Evolutionary conservation across 139 green algal species (phyloP), one percentile per base, ranked within the genome.

Genomic region (Ostreobium quekettii): DNA sequence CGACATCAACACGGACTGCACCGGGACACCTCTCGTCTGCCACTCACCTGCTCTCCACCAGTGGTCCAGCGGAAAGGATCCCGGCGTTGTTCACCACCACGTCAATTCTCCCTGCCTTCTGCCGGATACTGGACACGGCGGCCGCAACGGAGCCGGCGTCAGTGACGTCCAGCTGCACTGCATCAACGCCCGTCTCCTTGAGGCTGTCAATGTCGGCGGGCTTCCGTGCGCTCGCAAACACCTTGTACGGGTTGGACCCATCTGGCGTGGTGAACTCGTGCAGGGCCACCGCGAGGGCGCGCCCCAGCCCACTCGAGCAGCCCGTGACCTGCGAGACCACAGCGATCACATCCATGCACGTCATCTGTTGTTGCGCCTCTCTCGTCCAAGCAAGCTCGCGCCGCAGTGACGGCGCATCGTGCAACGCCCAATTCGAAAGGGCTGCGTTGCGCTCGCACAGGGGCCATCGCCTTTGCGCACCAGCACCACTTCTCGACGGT

Each of bases 281-380:
- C 42, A 53, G 42, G 19, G 42, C 42, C 42, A 26, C 42, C 15
- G 15, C 11, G 15, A 53, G 19, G 15, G 42, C 42, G 11, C 42
- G 42, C 15, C 42, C 42, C 15, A 53, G 42, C 11, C 42, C 42
- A 19, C 15, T 26, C 11, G 42, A 53, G 19, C 42, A 53, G 42
- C 42, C 42, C 42, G 42, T 53, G 15, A 53, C 42, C 42, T 53
- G n/a, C n/a, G n/a, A n/a, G n/a, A n/a, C n/a, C n/a, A n/a, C n/a
- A n/a, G n/a, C n/a, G n/a, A n/a, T n/a, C n/a, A n/a, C n/a, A n/a
- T n/a, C n/a, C n/a, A n/a, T n/a, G n/a, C n/a, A n/a, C n/a, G n/a
- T n/a, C n/a, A n/a, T n/a, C n/a, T n/a, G n/a, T n/a, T n/a, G n/a
- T n/a, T n/a, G n/a, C n/a, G n/a, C n/a, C n/a, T n/a, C n/a, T n/a